Evolutionary conservation across 1,284 basidiomycete species (phyloP), one percentile per base, ranked within the genome.

Genomic region (Apiotrichum domesticum): DNA sequence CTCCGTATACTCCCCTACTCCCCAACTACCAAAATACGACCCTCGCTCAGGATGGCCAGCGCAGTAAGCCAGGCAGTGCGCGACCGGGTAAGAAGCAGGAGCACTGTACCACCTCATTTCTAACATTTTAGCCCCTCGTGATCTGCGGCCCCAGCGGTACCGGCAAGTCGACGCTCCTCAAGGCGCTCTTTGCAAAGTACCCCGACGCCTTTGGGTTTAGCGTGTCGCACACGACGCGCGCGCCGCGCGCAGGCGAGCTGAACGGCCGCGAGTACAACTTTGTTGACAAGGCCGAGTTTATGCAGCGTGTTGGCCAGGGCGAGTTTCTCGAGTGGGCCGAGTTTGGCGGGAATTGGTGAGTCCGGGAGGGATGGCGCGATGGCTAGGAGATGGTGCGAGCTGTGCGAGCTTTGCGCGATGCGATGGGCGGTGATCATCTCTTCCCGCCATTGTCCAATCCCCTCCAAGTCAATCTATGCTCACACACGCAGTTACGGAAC

Each of bases 171-270:
- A 96, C 95, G 0, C 84, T 98, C 52, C 83, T 98, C 59, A 83
- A 83, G 61, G 85, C 85, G 51, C 85, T 99, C 50, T 92, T 98
- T 70, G 79, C 79, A 35, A 87, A 92, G 46, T 85, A 83, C 67
- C 93, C 92, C 4, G 85, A 87, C 72, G 84, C 82, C 62, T 98
- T 97, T 75, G 90, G 90, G 5, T 99, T 98, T 79, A 87, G 85
- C 67, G 88, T 99, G 56, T 97, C 93, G 52, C 95, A 98, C 79
- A 99, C 95, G 2, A 99, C 95, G 4, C 85, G 95, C 46, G 66
- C 79, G 1, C 92, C 94, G 0, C 83, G 95, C 35, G 82, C 85
- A 4, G 92, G 91, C 33, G 95, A 98, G 71, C 76, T 77, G 35
- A 79, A 92, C 68, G 94, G 93, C 42, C 68, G 76, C 51, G 80